phyloP scores from a whole-genome alignment of 1,284 basidiomycete genomes.

The Hemileia vastatrix region DNA sequence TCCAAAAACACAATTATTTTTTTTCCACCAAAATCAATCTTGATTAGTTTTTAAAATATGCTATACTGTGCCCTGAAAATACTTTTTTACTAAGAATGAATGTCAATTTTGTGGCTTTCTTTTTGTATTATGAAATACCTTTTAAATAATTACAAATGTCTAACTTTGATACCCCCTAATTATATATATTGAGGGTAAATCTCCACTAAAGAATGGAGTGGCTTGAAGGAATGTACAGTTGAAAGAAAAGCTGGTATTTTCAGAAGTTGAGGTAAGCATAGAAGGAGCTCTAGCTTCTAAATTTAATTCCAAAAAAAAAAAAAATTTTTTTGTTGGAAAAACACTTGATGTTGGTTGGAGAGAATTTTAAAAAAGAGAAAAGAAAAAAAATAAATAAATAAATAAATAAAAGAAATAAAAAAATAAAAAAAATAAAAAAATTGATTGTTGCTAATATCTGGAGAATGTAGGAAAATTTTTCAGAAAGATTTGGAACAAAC shows the following conservation, averaged over 20 bases:
- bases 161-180: constrained; percentile 13
- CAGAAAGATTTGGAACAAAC: constrained; percentile 13
- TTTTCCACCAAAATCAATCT: too few species aligned
- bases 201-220: not conserved
- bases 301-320: too few species aligned
- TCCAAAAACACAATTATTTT: too few species aligned
- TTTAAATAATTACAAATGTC: constrained; percentile 11
- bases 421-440: not conserved
- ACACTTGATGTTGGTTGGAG: not conserved
- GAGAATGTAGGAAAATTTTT: not conserved
- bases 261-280: too few species aligned
- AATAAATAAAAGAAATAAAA: too few species aligned
- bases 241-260: too few species aligned
- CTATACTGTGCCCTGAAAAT: too few species aligned
- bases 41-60: too few species aligned
- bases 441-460: not conserved
- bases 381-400: not conserved
- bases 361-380: not conserved
- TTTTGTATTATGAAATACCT: too few species aligned
- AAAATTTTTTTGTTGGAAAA: not conserved
- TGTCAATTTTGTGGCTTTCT: too few species aligned
- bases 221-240: not conserved
- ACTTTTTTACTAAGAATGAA: too few species aligned
- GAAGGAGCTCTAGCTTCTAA: too few species aligned
- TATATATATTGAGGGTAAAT: not conserved